phyloP scores from a whole-genome alignment of 805 yeast species.

The Zygotorulaspora florentina region DNA sequence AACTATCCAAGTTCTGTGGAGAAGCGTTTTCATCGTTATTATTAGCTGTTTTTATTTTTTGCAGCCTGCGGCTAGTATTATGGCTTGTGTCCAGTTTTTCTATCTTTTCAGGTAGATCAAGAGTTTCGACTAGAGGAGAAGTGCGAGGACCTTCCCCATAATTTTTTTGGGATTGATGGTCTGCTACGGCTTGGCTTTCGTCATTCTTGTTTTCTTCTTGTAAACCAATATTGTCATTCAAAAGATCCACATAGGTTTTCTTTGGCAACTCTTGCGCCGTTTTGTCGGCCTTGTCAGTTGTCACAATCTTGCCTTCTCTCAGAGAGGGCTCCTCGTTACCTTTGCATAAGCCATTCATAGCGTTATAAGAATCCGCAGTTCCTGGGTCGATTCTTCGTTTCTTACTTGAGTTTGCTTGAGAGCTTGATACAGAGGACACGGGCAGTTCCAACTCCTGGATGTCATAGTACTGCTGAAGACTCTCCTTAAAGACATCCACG shows the following conservation, averaged over 20 bases:
- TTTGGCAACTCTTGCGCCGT: constrained; percentile 1
- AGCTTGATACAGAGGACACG: constrained; percentile 16
- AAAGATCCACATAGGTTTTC: constrained; percentile 1
- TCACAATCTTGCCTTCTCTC: too few species aligned
- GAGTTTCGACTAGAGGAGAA: too few species aligned
- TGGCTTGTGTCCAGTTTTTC: background rate
- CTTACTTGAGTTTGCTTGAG: constrained; percentile 4
- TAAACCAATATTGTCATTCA: background rate
- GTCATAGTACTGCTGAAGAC: constrained; percentile 47
- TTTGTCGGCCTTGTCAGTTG: background rate
- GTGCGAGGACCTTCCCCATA: too few species aligned
- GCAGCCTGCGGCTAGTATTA: background rate
- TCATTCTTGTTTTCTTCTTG: background rate
- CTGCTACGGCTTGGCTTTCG: background rate
- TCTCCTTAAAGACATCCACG: constrained; percentile 50
- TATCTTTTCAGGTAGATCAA: too few species aligned
- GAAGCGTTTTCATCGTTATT: background rate
- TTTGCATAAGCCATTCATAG: background rate
- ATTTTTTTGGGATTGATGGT: too few species aligned
- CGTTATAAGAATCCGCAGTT: background rate
- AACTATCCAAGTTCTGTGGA: constrained; percentile 3
- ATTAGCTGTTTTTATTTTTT: background rate
- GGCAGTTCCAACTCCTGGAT: constrained; percentile 34
- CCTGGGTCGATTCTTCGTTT: constrained; percentile 2
- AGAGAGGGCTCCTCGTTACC: background rate